Evolutionary conservation across 805 yeast species (phyloP), one percentile per base, ranked within the genome.

Genomic region (Saccharomycopsis vini): DNA sequence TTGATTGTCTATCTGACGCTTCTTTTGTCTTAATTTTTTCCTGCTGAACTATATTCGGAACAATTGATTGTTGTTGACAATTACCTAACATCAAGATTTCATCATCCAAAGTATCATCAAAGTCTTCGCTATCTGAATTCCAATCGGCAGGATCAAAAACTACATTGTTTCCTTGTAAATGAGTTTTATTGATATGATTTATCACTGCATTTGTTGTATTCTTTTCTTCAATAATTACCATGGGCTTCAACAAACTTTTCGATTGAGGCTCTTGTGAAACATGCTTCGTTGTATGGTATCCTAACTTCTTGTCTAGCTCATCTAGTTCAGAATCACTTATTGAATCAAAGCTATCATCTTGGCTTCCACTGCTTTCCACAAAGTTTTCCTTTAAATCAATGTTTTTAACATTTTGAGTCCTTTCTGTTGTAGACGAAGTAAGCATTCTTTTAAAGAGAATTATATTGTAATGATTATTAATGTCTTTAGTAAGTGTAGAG

Each of bases 81-180:
- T n/a, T n/a, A n/a, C n/a, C n/a, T n/a, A n/a, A n/a, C n/a, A n/a
- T n/a, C n/a, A 30, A 7, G 5, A 10, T 5, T 10, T 13, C n/a
- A n/a, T 40, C 43, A 26, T 40, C 45, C 7, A 42, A 32, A 20
- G 34, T 36, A 13, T 42, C 42, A 23, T 39, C 36, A 21, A 39
- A 39, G 16, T 39, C 45, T 7, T 37, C 41, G 16, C 10, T 26
- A 18, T 34, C 44, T 5, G 34, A 23, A 10, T 12, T 15, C 35
- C 34, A 34, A n/a, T 35, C 33, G 15, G 5, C 10, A 31, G 36
- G n/a, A 19, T 33, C n/a, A 18, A 6, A 33, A 26, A 7, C 29
- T 26, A 12, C 12, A 12, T 26, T 12, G 7, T 26, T 26, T 12
- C 29, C n/a, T n/a, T 9, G 16, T 30, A 10, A 10, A 10, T 5